Conservation (phyloP, 225 moss, liverwort and hornwort genomes). For the Sphagnum contortum region DNA sequence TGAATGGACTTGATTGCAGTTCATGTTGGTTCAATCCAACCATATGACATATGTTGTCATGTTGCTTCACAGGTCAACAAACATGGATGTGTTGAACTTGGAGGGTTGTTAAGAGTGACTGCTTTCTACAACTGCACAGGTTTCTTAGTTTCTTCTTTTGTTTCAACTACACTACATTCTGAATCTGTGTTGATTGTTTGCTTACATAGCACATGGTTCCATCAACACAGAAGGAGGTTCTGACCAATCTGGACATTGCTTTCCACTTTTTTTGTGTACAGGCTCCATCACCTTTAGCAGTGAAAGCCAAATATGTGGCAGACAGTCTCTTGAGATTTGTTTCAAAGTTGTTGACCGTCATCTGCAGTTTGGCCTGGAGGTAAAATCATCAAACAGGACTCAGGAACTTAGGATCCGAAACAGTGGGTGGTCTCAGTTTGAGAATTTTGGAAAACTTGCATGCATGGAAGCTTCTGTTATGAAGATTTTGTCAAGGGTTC, state of each 20-base stretch:
- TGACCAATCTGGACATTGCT: no score
- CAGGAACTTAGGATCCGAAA: no score
- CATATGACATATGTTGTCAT: neutral
- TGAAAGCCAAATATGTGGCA: no score
- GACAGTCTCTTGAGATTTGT: slow-evolving; percentile 7
- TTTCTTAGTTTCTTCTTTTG: slow-evolving; percentile 2
- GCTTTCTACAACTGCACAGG: slow-evolving; percentile 42
- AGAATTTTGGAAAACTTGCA: no score
- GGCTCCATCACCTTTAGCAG: slow-evolving; percentile 12
- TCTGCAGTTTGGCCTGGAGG: slow-evolving; percentile 8
- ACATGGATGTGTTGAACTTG: slow-evolving; percentile 34
- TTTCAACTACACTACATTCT: neutral
- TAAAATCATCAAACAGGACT: no score
- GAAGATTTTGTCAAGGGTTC: no score
- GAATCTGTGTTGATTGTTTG: no score
- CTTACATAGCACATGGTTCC: neutral
- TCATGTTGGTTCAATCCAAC: no score
- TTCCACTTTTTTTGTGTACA: slow-evolving; percentile 5
- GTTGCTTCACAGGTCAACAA: slow-evolving; percentile 28
- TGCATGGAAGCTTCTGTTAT: no score
- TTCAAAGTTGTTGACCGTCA: slow-evolving; percentile 15
- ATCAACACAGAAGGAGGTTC: neutral
- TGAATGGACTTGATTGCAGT: no score
- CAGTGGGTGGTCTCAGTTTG: no score
- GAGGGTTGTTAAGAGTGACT: slow-evolving; percentile 45